Percentiles rank a stretch among this genome's conserved stretches.
Evolutionary conservation across 345 rosid species (phyloP).

Genomic region (Kandelia obovata): DNA sequence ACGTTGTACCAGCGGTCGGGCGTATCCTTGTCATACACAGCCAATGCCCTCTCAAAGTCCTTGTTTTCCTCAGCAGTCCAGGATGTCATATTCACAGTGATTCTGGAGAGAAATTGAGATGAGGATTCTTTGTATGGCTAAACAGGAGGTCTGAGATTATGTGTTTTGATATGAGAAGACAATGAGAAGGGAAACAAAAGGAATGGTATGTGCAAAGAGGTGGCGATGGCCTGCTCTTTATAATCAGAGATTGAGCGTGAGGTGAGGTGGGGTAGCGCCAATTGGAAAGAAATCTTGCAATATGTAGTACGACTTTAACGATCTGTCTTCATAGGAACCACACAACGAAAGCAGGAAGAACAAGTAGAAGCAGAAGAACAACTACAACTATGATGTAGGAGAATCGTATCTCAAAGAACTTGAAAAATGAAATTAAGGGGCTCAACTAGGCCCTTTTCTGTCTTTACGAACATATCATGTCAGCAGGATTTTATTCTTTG

Average conservation of each 20-base stretch:
- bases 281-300: constrained; percentile 42
- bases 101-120: neutral
- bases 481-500: neutral
- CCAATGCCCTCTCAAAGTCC: constrained; percentile 89
- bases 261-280: constrained; percentile 39
- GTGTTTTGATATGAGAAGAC: neutral
- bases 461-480: constrained; percentile 3
- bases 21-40: constrained; percentile 83
- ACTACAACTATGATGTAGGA: constrained; percentile 17
- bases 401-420: constrained; percentile 38
- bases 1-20: constrained; percentile 97
- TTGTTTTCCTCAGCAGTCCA: constrained; percentile 94
- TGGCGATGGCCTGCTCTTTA: constrained; percentile 52
- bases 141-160: neutral
- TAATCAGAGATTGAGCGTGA: constrained; percentile 36
- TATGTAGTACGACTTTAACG: constrained; percentile 42
- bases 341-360: constrained; percentile 19
- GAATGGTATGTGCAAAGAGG: constrained; percentile 43
- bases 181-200: constrained; percentile 18
- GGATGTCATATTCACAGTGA: constrained; percentile 48
- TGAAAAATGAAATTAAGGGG: neutral
- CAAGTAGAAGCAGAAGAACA: constrained; percentile 9
- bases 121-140: neutral
- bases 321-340: constrained; percentile 60
- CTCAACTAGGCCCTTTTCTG: constrained; percentile 11